Base-by-base conservation (phyloP, 306 rosid genomes). In the Herpetospermum pedunculosum region DNA sequence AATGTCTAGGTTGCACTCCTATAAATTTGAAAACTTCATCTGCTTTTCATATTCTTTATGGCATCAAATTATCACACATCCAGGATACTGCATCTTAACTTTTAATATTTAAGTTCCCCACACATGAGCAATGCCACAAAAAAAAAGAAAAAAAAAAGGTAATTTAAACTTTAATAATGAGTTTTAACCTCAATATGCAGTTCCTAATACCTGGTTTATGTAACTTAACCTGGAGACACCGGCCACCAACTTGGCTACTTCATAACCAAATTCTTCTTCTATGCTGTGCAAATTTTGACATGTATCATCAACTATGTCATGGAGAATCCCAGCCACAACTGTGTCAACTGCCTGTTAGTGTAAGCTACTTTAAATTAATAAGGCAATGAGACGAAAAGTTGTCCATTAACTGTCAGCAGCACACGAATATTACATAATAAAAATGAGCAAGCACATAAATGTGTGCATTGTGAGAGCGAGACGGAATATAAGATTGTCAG, bases 251-350 rank as follows among this genome's bases (percentile, higher is more conserved):
- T 81, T 89, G 73, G 86, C 89, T 77, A 93, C 96, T 35, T 86
- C 97, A 69, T 86, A 86, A 43, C 96, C 98, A 80, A 93, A 93
- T 73, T 91, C 91, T 78, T 81, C 85, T 84, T 91, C 86, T 76
- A 93, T 79, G 47, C 65, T 84, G 60, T 55, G 83, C 80, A 93
- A 87, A 76, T 88, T 87, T 85, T 86, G 84, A 76, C 85, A 72
- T 52, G 98, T 86, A 70, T 93, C 97, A 79, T 93, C 98, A 57
- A 93, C 88, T 80, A 93, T 91, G 14, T 93, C 98, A 72, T 93
- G 98, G 65, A 93, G 93, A 85, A 93, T 84, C 80, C 98, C 98
- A 62, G 98, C 97, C 83, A 91, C 97, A 4, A 93, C 86, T 64
- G 97, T 93, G 62, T 91, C 89, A 73, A 93, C 85, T 72, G 98